Evolutionary conservation across 2,329 filamentous ascomycete species (phyloP), one percentile per base, ranked within the genome.

Genomic region (Penicillium sp.): DNA sequence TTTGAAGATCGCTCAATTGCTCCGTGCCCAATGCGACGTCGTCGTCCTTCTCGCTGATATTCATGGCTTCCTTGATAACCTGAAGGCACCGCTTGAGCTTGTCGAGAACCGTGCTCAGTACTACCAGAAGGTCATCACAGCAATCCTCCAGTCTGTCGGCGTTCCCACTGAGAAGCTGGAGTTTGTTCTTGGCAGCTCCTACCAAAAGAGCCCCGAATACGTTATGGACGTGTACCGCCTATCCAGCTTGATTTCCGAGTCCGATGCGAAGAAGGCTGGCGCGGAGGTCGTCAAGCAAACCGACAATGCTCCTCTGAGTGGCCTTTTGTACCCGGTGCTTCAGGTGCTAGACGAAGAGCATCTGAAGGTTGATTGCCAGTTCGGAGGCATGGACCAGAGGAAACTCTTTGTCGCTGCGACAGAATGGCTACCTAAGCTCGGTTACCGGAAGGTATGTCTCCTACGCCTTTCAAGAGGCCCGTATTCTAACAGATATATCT

Each of bases 271-370:
- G 76, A 95, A 91, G 76, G 93, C 93, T 0, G 93, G 93, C 39
- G 90, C 91, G 1, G 95, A 98, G 76, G 86, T 98, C 8, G 93
- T 99, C 64, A 98, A 98, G 82, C 92, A 98, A 79, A 87, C 89
- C 3, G 84, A 85, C 55, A 92, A 93, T 68, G 85, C 89, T 10
- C 84, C 89, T 3, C 73, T 96, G 54, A 86, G 84, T 55, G 90
- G 90, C 1, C 81, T 93, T 13, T 83, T 93, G 60, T 96, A 95
- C 80, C 90, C 90, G 1, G 81, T 96, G 45, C 87, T 98, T 76
- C 93, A 97, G 77, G 90, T 1, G 79, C 97, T 49, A 19, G 93
- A 98, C 70, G 93, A 98, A 78, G 84, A 95, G 78, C 87, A 97
- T 80, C 81, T 99, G 3, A 87, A 87, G 56, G 90, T 93, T 4